phyloP scores from a whole-genome alignment of 1,284 basidiomycete genomes.

The Leccinum solheimii region DNA sequence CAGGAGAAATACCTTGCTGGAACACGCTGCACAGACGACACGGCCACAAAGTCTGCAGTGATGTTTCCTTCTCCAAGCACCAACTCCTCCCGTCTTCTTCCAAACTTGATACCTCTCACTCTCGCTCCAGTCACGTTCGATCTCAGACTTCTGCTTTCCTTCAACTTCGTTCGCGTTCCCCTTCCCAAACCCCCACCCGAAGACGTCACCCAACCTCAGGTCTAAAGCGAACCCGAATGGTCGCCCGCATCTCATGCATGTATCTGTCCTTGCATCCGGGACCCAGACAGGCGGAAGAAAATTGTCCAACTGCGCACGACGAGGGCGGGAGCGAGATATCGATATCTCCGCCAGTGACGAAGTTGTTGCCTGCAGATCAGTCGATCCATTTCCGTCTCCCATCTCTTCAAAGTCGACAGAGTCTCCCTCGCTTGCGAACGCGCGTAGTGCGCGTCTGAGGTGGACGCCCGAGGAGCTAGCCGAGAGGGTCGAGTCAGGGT shows the following conservation, averaged over 20 bases:
- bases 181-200: constrained; percentile 30
- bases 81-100: constrained; percentile 20
- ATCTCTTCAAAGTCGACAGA: constrained; percentile 20
- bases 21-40: constrained; percentile 84
- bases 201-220: constrained; percentile 29
- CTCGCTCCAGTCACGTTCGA: constrained; percentile 5
- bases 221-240: constrained; percentile 67
- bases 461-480: constrained; percentile 74
- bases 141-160: constrained; percentile 15
- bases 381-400: constrained; percentile 19
- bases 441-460: constrained; percentile 68
- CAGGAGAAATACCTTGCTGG: constrained; percentile 59
- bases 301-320: constrained; percentile 59
- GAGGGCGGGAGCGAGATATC: constrained; percentile 7
- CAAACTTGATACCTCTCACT: constrained; percentile 10
- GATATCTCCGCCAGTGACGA: background rate
- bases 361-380: constrained; percentile 26
- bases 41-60: constrained; percentile 89
- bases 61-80: constrained; percentile 70
- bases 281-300: constrained; percentile 94
- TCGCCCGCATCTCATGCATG: constrained; percentile 81
- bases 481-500: constrained; percentile 77
- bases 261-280: constrained; percentile 77
- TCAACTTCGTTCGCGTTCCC: constrained; percentile 11
- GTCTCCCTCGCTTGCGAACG: constrained; percentile 45